A percentile compares a stretch with the other conserved stretches of the same genome.
Evolutionary conservation across 805 yeast genomes (phyloP).

Genomic region (Candida pseudofarinosa): DNA sequence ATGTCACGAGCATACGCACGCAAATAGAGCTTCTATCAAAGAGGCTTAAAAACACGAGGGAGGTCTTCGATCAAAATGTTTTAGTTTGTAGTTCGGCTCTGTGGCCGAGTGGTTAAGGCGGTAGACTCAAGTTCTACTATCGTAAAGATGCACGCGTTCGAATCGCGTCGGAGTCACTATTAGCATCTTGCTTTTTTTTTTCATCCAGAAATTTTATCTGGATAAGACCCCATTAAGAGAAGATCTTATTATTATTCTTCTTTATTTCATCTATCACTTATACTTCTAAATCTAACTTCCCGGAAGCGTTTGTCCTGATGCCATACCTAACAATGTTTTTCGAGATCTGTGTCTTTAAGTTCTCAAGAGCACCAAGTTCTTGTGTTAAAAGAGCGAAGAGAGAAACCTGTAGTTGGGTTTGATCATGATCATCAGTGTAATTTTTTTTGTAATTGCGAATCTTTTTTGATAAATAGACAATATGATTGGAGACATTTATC

Average conservation of each 20-base stretch:
- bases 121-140: slow-evolving; percentile 13
- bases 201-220: too few relatives aligned
- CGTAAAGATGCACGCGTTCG: slow-evolving; percentile 14
- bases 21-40: too few relatives aligned
- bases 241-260: too few relatives aligned
- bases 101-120: slow-evolving; percentile 14
- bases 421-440: slow-evolving; percentile 3
- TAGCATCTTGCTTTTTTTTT: slow-evolving; percentile 3
- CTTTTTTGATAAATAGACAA: slow-evolving; percentile 27
- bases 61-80: too few relatives aligned
- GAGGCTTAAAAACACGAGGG: too few relatives aligned
- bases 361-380: slow-evolving; percentile 23
- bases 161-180: slow-evolving; percentile 13
- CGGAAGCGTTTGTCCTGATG: background rate
- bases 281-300: background rate
- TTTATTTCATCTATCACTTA: background rate
- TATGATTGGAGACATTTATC: slow-evolving; percentile 17
- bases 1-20: too few relatives aligned
- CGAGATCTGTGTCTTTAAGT: slow-evolving; percentile 13
- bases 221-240: too few relatives aligned
- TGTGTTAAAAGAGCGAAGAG: slow-evolving; percentile 29
- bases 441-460: slow-evolving; percentile 7
- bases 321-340: slow-evolving; percentile 10
- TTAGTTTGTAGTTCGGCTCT: slow-evolving; percentile 8
- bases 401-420: slow-evolving; percentile 17